Base-by-base conservation (phyloP, 257 asterid species). In the Paulownia fortunei region DNA sequence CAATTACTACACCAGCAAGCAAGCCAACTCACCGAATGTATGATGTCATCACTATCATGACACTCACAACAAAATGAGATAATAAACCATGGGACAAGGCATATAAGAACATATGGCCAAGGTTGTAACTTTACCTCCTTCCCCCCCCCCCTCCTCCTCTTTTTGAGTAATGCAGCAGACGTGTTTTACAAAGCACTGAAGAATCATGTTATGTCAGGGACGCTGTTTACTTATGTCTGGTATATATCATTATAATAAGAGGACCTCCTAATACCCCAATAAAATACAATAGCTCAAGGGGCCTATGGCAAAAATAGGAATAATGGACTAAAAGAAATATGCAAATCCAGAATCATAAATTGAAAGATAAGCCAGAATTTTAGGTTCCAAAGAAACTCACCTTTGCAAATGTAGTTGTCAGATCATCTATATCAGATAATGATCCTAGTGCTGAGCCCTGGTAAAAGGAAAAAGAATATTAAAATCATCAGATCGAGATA, bases 361-460 rank as follows among this genome's bases (percentile, higher is more conserved):
- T 7, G 47, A 39, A 73, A 66, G 6, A 66, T 47, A 56, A 55
- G 18, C 13, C 52, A 62, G 60, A 79, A 41, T 12, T 47, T 16
- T 44, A 64, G 42, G 65, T 67, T 59, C 72, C 83, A 78, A 18
- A 69, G 59, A 54, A 76, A 56, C 92, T 71, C 64, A 91, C 98
- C 89, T 93, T 93, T 44, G 92, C 86, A 81, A 94, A 91, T 41
- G 92, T 89, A 66, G 97, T 89, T 10, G 96, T 80, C 79, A 91
- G 82, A 77, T 93, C 98, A 85, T 93, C 98, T 19, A 89, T 75
- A 39, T 88, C 97, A 16, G 98, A 88, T 72, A 90, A 78, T 56
- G 96, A 91, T 74, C 97, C 94, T 72, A 87, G 74, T 56, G 86
- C 91, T 21, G 91, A 86, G 64, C 90, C 97, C 98, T 87, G 95